A percentile compares a stretch with the other conserved stretches of the same genome.
Conservation (phyloP, 768 basidiomycete species). For the Termitomyces sp. region DNA sequence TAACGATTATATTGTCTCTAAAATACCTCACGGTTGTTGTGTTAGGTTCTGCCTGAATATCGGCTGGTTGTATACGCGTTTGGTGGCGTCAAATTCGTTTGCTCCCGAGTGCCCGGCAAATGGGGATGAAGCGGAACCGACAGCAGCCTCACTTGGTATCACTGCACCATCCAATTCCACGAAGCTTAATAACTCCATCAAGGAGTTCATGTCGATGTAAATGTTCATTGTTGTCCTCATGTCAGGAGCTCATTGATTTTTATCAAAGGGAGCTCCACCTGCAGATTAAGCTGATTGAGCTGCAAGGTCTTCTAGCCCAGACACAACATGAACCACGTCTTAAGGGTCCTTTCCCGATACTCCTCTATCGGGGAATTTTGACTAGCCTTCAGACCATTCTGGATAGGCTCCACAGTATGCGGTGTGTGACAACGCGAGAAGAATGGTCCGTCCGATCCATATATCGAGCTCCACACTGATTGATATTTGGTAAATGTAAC, state of each 20-base stretch:
- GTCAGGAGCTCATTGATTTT: neutral
- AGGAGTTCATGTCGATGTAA: constrained; percentile 92
- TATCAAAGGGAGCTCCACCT: constrained; percentile 87
- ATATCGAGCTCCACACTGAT: constrained; percentile 8
- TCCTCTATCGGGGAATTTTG: constrained; percentile 79
- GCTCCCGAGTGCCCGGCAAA: constrained; percentile 41
- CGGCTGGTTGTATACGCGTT: constrained; percentile 90
- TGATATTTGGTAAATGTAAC: neutral
- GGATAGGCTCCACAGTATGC: constrained; percentile 91
- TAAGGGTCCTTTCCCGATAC: constrained; percentile 92
- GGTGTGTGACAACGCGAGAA: constrained; percentile 93
- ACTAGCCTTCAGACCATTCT: constrained; percentile 82
- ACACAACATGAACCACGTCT: constrained; percentile 91
- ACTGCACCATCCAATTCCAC: constrained; percentile 34
- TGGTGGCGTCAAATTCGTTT: constrained; percentile 86
- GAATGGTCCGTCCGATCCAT: constrained; percentile 64
- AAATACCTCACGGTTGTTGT: constrained; percentile 2
- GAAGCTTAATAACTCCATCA: constrained; percentile 59
- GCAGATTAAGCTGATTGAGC: constrained; percentile 84
- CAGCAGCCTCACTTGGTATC: constrained; percentile 25
- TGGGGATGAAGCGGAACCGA: constrained; percentile 22
- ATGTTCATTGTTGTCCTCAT: constrained; percentile 17
- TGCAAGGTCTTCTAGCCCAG: constrained; percentile 82
- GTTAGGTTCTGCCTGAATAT: constrained; percentile 87
- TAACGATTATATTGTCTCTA: neutral